phyloP scores from a whole-genome alignment of 192 early-diverging fungal genomes.

The Coemansia sp. region DNA sequence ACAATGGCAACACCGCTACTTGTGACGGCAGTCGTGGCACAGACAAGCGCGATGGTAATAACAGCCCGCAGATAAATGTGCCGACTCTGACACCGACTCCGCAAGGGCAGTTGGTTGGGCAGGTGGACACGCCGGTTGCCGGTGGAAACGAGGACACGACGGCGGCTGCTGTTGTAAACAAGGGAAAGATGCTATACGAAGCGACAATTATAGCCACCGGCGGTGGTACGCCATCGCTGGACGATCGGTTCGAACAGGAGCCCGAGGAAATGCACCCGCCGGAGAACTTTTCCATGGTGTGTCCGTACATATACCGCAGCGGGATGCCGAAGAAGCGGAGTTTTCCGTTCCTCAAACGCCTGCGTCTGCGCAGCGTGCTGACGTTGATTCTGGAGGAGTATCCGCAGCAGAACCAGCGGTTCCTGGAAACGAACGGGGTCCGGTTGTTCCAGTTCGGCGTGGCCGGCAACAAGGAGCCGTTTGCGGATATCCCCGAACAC shows the following conservation, averaged over 20 bases:
- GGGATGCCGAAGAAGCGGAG: conserved; percentile 93
- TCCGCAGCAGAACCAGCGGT: conserved; percentile 83
- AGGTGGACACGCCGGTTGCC: background rate
- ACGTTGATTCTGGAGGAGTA: conserved; percentile 94
- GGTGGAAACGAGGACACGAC: background rate
- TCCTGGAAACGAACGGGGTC: conserved; percentile 76
- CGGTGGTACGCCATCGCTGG: too few species aligned
- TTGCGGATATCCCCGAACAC: conserved; percentile 54
- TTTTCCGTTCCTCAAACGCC: conserved; percentile 84
- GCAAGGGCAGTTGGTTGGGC: background rate
- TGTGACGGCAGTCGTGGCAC: too few species aligned
- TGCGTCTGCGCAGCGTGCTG: conserved; percentile 86
- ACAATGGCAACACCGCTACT: too few species aligned
- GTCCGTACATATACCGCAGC: conserved; percentile 88
- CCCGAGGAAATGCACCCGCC: conserved; percentile 77
- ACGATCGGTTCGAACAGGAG: conserved; percentile 7
- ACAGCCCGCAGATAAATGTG: conserved; percentile 30
- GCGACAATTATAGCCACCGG: background rate
- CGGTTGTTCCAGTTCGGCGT: conserved; percentile 85
- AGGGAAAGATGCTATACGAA: background rate
- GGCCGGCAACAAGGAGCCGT: conserved; percentile 84
- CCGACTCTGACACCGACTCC: conserved; percentile 25
- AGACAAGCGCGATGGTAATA: background rate
- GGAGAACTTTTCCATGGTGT: conserved; percentile 96
- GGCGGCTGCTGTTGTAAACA: background rate